Base-by-base conservation (phyloP, 257 asterid species). In the Striga asiatica region DNA sequence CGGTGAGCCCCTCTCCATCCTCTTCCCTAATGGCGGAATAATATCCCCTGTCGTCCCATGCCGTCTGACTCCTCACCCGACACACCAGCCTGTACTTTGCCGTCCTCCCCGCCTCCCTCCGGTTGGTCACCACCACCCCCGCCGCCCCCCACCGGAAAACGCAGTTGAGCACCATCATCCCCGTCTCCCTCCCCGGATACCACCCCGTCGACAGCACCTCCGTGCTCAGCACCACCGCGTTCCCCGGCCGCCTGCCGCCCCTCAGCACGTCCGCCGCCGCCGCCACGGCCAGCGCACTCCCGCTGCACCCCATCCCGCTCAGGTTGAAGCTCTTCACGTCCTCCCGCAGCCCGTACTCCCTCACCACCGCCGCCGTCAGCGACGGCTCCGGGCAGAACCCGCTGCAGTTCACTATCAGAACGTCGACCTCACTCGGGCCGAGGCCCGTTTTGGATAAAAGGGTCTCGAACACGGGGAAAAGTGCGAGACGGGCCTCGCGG, bases 291-390 rank as follows among this genome's bases (percentile, higher is more conserved):
- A 83, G 16, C 1, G 94, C 87, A 42, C 95, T 89, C 0, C 84
- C 97, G 21, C 93, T 78, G 77, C 97, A 89, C 32, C 97, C 97
- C 97, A 89, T 89, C 9, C 97, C 97, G 25, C 83, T 72, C 1
- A 89, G 11, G 1, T 65, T 83, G 60, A 68, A 89, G 76, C 86
- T 79, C 38, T 75, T 86, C 1, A 86, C 63, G 16, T 78, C 94
- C 35, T 86, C 83, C 38, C 82, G 75, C 79, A 89, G 61, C 3
- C 58, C 17, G 46, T 45, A 83, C 11, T 60, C 53, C 70, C 73
- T 81, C 39, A 83, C 37, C 1, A 89, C 47, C 18, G 83, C 71
- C 29, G 91, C 68, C 0, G 93, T 67, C 8, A 89, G 96, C 0
- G 93, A 85, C 0, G 97, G 97, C 11, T 62, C 11, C 0, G 97